Evolutionary conservation across 2,329 filamentous ascomycete genomes (phyloP).

Genomic region (Neonectria faginata): DNA sequence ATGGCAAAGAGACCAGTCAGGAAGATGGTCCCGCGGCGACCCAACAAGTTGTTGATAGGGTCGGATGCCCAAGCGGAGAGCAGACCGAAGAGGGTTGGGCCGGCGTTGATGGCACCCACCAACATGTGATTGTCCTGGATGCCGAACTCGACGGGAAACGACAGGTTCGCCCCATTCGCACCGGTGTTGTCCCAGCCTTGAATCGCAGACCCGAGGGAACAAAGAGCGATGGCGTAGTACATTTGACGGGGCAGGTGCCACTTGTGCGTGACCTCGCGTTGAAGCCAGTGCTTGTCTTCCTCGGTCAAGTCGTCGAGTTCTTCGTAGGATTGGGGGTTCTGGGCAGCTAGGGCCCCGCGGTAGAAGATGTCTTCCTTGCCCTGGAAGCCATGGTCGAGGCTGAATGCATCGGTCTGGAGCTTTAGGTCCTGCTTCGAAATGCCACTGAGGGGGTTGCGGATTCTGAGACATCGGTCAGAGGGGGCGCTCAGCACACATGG

Average conservation of each 20-base stretch:
- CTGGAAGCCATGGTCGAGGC: conserved; percentile 43
- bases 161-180: conserved; percentile 54
- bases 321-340: conserved; percentile 38
- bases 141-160: conserved; percentile 52
- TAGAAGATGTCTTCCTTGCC: conserved; percentile 45
- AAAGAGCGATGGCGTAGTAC: conserved; percentile 46
- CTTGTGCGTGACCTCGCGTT: conserved; percentile 44
- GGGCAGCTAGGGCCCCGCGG: conserved; percentile 47
- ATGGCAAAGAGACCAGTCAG: conserved; percentile 67
- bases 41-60: conserved; percentile 53
- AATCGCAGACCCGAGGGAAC: conserved; percentile 47
- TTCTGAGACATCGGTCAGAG: conserved; percentile 29
- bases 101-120: conserved; percentile 68
- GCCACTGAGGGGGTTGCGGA: conserved; percentile 45
- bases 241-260: conserved; percentile 46
- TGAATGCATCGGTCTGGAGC: conserved; percentile 42
- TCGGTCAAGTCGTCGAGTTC: conserved; percentile 40
- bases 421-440: conserved; percentile 40
- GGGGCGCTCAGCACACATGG: background rate
- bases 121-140: conserved; percentile 59
- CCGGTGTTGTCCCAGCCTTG: conserved; percentile 61
- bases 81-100: conserved; percentile 39
- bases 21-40: conserved; percentile 59
- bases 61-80: conserved; percentile 46
- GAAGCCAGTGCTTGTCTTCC: conserved; percentile 41